Evolutionary conservation across 176 grass and related monocot species (phyloP).

Genomic region (Stipa capillata): DNA sequence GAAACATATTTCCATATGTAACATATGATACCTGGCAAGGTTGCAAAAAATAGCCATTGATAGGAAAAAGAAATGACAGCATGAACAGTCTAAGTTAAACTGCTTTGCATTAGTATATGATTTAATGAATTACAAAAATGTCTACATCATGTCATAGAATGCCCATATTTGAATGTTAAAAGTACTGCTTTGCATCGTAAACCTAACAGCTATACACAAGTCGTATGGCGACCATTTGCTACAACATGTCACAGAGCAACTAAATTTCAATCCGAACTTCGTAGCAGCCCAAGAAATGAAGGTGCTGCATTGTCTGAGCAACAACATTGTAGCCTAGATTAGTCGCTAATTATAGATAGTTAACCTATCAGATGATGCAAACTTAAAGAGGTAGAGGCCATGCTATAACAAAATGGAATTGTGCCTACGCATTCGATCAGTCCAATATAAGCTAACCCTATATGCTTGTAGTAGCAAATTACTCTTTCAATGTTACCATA

Average conservation of each 20-base stretch:
- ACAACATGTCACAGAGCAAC: neutral
- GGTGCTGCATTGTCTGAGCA: neutral
- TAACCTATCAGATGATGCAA: neutral
- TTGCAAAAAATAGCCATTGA: neutral
- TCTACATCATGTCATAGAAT: no score
- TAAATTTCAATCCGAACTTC: neutral
- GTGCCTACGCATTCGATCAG: neutral
- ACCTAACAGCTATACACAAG: neutral
- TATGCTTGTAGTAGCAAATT: neutral
- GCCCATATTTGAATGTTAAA: no score
- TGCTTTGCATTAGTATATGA: neutral
- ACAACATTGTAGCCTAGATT: neutral
- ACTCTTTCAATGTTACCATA: no score
- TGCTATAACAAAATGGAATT: neutral
- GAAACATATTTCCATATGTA: no score
- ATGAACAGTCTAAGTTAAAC: neutral
- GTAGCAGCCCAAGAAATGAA: neutral
- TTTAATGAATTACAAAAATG: neutral
- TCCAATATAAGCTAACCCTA: neutral
- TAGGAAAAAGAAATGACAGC: neutral
- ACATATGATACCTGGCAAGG: neutral
- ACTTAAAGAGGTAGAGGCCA: neutral
- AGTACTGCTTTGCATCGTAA: neutral
- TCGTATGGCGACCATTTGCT: neutral
- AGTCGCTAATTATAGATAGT: neutral